These are phyloP conservation scores for Starmerella sirachaensis DNA, from an alignment of 805 yeast genomes.

Conservation along the genomic window DNA sequence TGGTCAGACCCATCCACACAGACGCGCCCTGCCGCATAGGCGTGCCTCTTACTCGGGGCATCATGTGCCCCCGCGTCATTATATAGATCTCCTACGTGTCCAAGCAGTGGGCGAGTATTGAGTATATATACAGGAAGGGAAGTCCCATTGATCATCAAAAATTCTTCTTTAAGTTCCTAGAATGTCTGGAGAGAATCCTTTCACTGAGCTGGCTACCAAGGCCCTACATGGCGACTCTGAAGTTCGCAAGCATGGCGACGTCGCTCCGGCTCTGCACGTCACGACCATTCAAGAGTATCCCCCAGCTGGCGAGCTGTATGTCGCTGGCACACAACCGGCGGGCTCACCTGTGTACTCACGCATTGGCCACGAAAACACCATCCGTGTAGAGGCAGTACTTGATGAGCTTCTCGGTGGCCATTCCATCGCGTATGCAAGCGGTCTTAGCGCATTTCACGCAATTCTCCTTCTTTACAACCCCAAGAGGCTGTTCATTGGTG, in stretches of 20 bases:
- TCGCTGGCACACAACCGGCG: slow-evolving; percentile 27
- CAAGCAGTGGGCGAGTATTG: too few relatives aligned
- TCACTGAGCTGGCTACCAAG: too few relatives aligned
- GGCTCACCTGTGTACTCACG: slow-evolving; percentile 52
- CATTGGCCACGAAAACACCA: slow-evolving; percentile 58
- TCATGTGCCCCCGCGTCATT: too few relatives aligned
- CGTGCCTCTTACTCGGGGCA: too few relatives aligned
- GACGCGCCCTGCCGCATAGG: too few relatives aligned
- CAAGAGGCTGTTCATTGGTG: slow-evolving; percentile 57
- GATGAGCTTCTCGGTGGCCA: slow-evolving; percentile 49
- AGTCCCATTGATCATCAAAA: too few relatives aligned
- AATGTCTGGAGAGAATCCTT: too few relatives aligned
- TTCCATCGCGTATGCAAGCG: slow-evolving; percentile 62
- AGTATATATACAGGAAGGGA: too few relatives aligned
- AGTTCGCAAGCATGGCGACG: slow-evolving; percentile 27
- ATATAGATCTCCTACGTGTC: too few relatives aligned
- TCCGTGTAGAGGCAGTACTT: slow-evolving; percentile 54
- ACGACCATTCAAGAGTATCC: slow-evolving; percentile 66
- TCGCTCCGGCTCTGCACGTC: slow-evolving; percentile 67
- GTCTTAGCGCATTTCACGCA: slow-evolving; percentile 71
- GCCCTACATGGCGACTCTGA: slow-evolving; percentile 63
- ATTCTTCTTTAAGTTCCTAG: too few relatives aligned
- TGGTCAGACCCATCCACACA: too few relatives aligned
- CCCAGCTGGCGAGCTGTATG: slow-evolving; percentile 43
- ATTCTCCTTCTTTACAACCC: slow-evolving; percentile 62